Evolutionary conservation across 225 moss, liverwort and hornwort genomes (phyloP).

Genomic region (Polytrichum commune): DNA sequence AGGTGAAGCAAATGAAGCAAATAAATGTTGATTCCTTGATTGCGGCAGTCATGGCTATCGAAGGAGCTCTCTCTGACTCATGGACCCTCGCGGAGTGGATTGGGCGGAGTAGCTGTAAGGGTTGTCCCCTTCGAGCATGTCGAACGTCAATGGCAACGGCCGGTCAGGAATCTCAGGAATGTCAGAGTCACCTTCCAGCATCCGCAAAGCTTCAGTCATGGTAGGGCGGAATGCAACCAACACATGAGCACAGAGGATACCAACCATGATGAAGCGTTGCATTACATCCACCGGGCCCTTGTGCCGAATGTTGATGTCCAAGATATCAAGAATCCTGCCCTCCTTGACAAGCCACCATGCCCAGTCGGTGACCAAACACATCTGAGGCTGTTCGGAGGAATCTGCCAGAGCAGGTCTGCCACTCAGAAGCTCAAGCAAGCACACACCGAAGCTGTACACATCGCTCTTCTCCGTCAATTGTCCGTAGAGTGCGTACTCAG

Average conservation of each 20-base stretch:
- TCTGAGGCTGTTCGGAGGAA: neutral
- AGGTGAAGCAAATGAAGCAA: no score
- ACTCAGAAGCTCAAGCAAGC: slow-evolving; percentile 41
- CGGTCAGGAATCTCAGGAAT: slow-evolving; percentile 66
- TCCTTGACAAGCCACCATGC: slow-evolving; percentile 62
- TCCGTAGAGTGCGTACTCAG: slow-evolving; percentile 43
- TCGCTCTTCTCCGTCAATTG: slow-evolving; percentile 39
- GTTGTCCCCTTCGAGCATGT: slow-evolving; percentile 19
- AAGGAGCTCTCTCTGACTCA: slow-evolving; percentile 25
- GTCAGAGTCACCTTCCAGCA: slow-evolving; percentile 53
- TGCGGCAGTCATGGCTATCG: slow-evolving; percentile 6
- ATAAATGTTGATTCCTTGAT: no score
- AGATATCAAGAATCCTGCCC: slow-evolving; percentile 32
- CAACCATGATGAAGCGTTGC: slow-evolving; percentile 60
- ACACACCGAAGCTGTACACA: slow-evolving; percentile 46
- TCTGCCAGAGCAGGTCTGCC: slow-evolving; percentile 22
- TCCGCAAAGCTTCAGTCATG: slow-evolving; percentile 59
- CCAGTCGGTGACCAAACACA: slow-evolving; percentile 61
- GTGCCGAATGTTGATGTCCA: slow-evolving; percentile 40
- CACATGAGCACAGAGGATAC: slow-evolving; percentile 60
- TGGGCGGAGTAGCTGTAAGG: slow-evolving; percentile 26
- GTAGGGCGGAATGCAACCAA: slow-evolving; percentile 59
- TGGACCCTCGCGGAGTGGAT: slow-evolving; percentile 20
- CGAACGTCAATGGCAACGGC: slow-evolving; percentile 58
- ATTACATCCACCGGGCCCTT: slow-evolving; percentile 40